Percentiles rank a stretch among this genome's conserved stretches.
Evolutionary conservation across 805 yeast species (phyloP).

Genomic region (Starmerella bombi): DNA sequence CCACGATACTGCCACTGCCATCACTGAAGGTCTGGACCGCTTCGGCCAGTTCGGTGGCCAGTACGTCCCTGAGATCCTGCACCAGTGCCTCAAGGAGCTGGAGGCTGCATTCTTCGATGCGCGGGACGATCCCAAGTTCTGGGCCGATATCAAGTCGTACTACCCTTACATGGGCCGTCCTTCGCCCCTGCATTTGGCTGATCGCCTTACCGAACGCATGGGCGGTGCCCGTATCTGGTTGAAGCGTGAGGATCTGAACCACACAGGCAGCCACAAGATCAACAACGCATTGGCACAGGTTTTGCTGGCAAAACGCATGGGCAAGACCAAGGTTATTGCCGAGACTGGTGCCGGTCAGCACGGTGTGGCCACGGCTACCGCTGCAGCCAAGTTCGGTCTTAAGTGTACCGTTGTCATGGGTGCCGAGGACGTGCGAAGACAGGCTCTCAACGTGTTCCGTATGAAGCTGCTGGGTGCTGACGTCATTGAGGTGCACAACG

Average conservation of each 20-base stretch:
- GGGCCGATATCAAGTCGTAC: conserved; percentile 78
- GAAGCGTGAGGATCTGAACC: conserved; percentile 77
- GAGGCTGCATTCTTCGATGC: conserved; percentile 82
- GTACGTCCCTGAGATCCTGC: conserved; percentile 93
- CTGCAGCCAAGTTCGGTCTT: conserved; percentile 55
- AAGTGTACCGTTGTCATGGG: conserved; percentile 96
- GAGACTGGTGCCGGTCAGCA: conserved; percentile 43
- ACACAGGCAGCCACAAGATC: conserved; percentile 37
- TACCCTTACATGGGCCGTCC: conserved; percentile 96
- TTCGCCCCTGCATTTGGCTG: conserved; percentile 81
- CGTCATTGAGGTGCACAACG: conserved; percentile 84
- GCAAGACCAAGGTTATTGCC: conserved; percentile 35
- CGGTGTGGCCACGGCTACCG: conserved; percentile 41
- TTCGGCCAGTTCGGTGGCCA: conserved; percentile 98
- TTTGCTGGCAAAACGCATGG: conserved; percentile 33
- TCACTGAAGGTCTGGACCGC: conserved; percentile 43
- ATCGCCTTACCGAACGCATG: conserved; percentile 71
- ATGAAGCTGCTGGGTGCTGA: conserved; percentile 94
- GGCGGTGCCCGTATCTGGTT: conserved; percentile 97
- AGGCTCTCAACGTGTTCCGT: conserved; percentile 94
- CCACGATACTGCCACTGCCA: conserved; percentile 23
- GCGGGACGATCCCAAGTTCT: conserved; percentile 75
- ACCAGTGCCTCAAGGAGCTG: conserved; percentile 77
- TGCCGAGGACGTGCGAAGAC: conserved; percentile 97
- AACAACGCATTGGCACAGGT: conserved; percentile 38